Percentiles rank a stretch among this genome's conserved stretches.
Evolutionary conservation across 208 protist genomes (phyloP).

Genomic region (Strigomonas culicis): DNA sequence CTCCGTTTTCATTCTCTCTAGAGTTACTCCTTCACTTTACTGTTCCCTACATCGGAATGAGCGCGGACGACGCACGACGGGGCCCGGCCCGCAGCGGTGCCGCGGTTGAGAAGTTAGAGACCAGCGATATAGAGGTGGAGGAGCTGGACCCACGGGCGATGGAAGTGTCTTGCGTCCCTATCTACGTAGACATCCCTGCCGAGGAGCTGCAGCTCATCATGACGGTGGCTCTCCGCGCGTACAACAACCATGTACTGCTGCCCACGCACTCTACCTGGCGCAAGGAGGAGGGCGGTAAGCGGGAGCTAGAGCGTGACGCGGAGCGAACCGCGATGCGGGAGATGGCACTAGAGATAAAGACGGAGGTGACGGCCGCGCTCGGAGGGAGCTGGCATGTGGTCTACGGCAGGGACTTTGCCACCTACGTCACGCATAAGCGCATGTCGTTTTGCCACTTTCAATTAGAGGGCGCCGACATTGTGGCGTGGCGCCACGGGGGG

Average conservation of each 20-base stretch:
- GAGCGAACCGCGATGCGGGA: constrained; percentile 63
- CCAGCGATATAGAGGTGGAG: constrained; percentile 21
- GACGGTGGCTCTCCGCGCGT: constrained; percentile 51
- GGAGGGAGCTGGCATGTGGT: constrained; percentile 84
- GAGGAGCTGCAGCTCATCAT: constrained; percentile 59
- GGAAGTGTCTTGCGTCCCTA: constrained; percentile 30
- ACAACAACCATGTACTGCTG: constrained; percentile 64
- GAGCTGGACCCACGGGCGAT: constrained; percentile 59
- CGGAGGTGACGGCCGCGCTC: constrained; percentile 37
- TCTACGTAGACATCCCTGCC: constrained; percentile 66
- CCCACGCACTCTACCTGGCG: constrained; percentile 80
- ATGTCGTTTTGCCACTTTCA: constrained; percentile 78
- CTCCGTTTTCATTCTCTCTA: no score
- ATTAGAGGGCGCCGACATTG: constrained; percentile 72
- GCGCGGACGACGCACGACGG: no score
- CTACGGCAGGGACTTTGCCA: constrained; percentile 76
- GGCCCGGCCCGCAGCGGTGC: no score
- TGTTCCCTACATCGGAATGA: no score
- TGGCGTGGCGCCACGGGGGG: constrained; percentile 78
- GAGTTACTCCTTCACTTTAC: no score
- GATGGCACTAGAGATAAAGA: constrained; percentile 68
- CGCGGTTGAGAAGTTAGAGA: background rate
- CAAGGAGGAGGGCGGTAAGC: constrained; percentile 72
- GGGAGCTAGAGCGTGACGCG: constrained; percentile 73
- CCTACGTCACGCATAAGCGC: constrained; percentile 73